These are phyloP conservation scores for Olyra latifolia DNA, from an alignment of 176 grass and related monocot species.

Conservation along the genomic window DNA sequence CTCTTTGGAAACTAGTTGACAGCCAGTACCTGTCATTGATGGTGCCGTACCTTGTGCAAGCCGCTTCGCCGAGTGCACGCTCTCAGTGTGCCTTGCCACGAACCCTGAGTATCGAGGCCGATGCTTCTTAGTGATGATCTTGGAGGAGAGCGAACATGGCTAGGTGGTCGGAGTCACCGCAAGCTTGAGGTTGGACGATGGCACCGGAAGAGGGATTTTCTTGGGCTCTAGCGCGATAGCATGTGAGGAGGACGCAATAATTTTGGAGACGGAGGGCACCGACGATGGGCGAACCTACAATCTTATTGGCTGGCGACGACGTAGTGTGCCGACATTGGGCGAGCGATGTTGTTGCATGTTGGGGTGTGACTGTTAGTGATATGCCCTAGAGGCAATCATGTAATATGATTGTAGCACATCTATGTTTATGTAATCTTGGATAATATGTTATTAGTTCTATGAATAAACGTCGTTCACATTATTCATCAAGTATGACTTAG, in stretches of 20 bases:
- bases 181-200: background rate
- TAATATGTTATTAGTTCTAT: no score
- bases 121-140: background rate
- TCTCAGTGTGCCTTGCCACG: slow-evolving; percentile 22
- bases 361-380: no score
- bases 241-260: background rate
- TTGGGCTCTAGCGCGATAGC: background rate
- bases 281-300: slow-evolving; percentile 25
- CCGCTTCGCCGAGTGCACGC: slow-evolving; percentile 33
- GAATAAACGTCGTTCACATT: no score
- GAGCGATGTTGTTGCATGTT: no score
- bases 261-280: background rate
- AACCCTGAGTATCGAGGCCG: background rate
- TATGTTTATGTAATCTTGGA: no score
- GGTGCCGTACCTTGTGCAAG: slow-evolving; percentile 21
- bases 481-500: no score
- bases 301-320: no score
- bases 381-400: no score
- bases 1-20: slow-evolving; percentile 30
- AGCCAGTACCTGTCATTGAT: slow-evolving; percentile 1
- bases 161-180: background rate
- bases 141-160: background rate
- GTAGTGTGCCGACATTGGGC: no score
- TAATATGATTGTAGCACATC: no score
- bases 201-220: background rate